phyloP scores from a whole-genome alignment of 192 early-diverging fungal species.

The Rhizoclosmatium globosum region DNA sequence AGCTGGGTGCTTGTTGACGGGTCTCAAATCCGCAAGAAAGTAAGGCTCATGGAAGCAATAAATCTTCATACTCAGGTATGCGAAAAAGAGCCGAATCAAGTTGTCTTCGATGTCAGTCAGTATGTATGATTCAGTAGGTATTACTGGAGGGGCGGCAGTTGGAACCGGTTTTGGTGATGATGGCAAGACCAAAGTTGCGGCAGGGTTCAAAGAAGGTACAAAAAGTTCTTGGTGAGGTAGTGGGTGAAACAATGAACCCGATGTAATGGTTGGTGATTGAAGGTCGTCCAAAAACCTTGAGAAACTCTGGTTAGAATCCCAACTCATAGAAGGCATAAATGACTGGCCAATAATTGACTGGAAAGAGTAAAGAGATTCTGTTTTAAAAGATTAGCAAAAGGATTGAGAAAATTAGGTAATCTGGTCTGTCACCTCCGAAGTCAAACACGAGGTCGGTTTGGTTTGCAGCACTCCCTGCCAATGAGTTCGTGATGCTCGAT shows the following conservation, averaged over 20 bases:
- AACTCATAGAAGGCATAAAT: constrained; percentile 10
- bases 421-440: constrained; percentile 8
- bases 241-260: not conserved
- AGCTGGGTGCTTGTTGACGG: constrained; percentile 23
- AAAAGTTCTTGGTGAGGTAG: not conserved
- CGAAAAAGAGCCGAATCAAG: constrained; percentile 27
- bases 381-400: not conserved
- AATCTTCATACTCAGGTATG: constrained; percentile 4
- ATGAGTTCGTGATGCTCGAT: not conserved
- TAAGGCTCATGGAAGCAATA: constrained; percentile 23
- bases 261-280: not conserved
- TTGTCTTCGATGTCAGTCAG: constrained; percentile 31
- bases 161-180: not conserved
- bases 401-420: not conserved
- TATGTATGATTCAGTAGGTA: not conserved
- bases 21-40: constrained; percentile 18
- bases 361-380: constrained; percentile 39
- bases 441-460: constrained; percentile 15
- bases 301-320: constrained; percentile 4
- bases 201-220: not conserved
- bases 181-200: not conserved
- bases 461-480: not conserved
- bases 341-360: constrained; percentile 40
- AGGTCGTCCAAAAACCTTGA: constrained; percentile 21
- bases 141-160: not conserved